Evolutionary conservation across 2,329 filamentous ascomycete genomes (phyloP).

Genomic region (Colletotrichum lindemuthianum): DNA sequence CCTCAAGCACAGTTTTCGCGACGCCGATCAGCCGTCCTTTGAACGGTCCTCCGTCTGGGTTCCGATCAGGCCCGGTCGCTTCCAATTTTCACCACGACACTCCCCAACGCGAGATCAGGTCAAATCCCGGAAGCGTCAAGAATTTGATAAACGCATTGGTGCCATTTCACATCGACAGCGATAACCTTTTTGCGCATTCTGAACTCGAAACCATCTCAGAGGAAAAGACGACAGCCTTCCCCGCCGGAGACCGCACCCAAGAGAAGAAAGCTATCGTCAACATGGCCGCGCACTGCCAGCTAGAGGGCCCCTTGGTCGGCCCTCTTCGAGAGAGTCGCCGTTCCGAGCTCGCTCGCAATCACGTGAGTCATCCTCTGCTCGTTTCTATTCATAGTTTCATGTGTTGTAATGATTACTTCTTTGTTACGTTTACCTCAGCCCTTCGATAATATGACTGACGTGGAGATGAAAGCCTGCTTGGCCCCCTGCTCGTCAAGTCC

Average conservation of each 20-base stretch:
- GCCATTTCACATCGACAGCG: neutral
- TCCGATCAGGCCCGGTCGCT: constrained; percentile 16
- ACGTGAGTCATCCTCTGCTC: constrained; percentile 24
- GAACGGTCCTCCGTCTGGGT: constrained; percentile 11
- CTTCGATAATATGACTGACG: neutral
- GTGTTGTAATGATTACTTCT: neutral
- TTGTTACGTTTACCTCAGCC: neutral
- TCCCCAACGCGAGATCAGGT: constrained; percentile 4
- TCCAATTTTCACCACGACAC: constrained; percentile 3
- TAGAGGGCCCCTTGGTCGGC: constrained; percentile 34
- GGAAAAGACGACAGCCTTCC: constrained; percentile 3
- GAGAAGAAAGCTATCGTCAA: constrained; percentile 7
- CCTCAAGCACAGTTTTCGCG: constrained; percentile 6
- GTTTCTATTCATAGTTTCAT: neutral
- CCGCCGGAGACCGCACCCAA: neutral
- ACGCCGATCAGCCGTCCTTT: constrained; percentile 18
- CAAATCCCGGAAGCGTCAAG: constrained; percentile 1
- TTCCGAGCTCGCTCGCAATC: constrained; percentile 32
- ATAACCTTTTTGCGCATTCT: neutral
- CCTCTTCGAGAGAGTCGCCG: constrained; percentile 35
- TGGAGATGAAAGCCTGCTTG: constrained; percentile 31
- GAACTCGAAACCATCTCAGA: constrained; percentile 19
- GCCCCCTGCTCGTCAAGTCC: constrained; percentile 32
- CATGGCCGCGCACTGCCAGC: constrained; percentile 35
- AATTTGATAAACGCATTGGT: neutral